Percentiles rank a stretch among this genome's conserved stretches.
phyloP scores from a whole-genome alignment of 2,329 filamentous ascomycete species.

The Neofusicoccum umdonicola region DNA sequence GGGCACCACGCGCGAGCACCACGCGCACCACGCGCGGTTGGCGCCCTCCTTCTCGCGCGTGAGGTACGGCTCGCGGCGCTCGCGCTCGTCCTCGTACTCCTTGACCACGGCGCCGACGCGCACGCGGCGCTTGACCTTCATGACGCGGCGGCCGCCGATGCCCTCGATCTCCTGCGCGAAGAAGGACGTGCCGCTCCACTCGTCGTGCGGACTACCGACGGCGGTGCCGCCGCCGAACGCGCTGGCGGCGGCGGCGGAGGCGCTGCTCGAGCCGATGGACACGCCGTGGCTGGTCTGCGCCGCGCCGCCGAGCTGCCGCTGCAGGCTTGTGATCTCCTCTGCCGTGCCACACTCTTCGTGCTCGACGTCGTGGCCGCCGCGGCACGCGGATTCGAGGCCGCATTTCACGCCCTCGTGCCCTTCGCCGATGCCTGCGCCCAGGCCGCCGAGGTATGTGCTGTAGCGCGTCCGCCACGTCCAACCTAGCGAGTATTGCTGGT shows the following conservation, averaged over 20 bases:
- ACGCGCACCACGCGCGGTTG: conserved; percentile 83
- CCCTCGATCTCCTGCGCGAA: conserved; percentile 86
- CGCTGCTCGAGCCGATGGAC: background rate
- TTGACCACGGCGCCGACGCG: conserved; percentile 80
- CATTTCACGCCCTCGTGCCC: conserved; percentile 86
- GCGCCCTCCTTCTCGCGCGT: conserved; percentile 66
- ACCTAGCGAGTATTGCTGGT: conserved; percentile 62
- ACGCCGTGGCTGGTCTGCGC: background rate
- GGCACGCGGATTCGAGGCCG: conserved; percentile 72
- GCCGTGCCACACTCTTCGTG: conserved; percentile 70
- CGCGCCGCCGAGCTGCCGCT: background rate
- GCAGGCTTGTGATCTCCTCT: background rate
- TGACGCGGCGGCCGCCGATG: conserved; percentile 83
- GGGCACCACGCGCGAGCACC: conserved; percentile 76
- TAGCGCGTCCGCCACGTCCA: conserved; percentile 92
- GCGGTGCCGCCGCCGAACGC: conserved; percentile 26
- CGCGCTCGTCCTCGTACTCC: conserved; percentile 67
- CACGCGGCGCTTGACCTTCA: conserved; percentile 79
- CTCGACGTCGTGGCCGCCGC: conserved; percentile 74
- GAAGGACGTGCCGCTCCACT: conserved; percentile 66
- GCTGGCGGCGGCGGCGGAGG: background rate
- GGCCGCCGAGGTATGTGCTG: conserved; percentile 70
- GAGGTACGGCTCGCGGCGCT: conserved; percentile 56
- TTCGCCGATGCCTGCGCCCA: conserved; percentile 84
- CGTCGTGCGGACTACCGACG: conserved; percentile 36